Evolutionary conservation across 169 alveolate genomes (phyloP).

Genomic region (Eimeria sp.): DNA sequence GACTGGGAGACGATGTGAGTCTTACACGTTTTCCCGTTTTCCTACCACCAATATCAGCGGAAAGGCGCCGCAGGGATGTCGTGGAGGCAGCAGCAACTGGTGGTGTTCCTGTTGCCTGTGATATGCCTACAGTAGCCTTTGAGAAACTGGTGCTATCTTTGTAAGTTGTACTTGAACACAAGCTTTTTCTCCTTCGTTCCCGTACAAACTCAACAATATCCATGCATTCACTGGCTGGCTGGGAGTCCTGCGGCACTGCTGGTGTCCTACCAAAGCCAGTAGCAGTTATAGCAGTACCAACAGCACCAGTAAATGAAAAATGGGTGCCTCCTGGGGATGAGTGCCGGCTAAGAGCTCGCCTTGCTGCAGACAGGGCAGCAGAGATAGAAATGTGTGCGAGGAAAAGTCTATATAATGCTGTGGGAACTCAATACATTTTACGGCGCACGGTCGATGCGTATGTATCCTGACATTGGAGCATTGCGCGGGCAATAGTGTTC

Average conservation of each 20-base stretch:
- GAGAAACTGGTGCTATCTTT: conserved; percentile 31
- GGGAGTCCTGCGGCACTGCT: conserved; percentile 6
- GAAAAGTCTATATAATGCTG: not conserved
- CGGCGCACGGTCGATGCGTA: not conserved
- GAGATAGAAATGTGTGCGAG: not conserved
- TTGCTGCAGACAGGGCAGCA: conserved; percentile 8
- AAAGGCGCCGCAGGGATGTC: conserved; percentile 5
- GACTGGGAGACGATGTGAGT: conserved; percentile 1
- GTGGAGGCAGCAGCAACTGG: conserved; percentile 47
- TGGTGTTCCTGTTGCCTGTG: conserved; percentile 44
- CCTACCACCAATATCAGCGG: not conserved
- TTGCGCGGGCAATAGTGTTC: not conserved
- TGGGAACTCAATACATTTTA: not conserved
- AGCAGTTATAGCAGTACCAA: conserved; percentile 1
- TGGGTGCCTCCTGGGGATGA: not conserved
- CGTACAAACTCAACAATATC: conserved; percentile 11
- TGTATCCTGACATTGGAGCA: not conserved
- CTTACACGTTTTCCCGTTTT: conserved; percentile 33
- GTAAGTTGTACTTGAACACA: not conserved
- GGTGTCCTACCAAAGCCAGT: not conserved
- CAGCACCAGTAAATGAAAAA: conserved; percentile 8
- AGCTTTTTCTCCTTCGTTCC: conserved; percentile 10
- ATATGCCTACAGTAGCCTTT: conserved; percentile 4
- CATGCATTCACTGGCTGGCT: not conserved
- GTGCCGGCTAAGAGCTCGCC: conserved; percentile 16